Evolutionary conservation across 345 rosid species (phyloP).

Genomic region (Pugionium dolabratum): DNA sequence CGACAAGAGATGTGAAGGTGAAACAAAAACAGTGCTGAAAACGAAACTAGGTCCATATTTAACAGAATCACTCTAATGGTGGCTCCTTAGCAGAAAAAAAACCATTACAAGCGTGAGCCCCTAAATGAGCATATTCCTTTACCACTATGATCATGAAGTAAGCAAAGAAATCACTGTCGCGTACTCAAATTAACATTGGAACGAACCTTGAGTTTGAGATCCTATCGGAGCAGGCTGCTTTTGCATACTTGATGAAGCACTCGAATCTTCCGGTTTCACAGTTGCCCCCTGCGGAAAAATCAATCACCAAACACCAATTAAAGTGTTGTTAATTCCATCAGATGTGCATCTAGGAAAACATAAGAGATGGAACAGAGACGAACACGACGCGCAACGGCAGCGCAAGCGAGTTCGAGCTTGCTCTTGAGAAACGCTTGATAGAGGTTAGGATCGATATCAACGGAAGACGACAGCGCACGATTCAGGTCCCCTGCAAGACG

Average conservation of each 20-base stretch:
- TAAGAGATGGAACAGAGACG: background rate
- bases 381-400: conserved; percentile 58
- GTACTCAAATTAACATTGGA: too few relatives aligned
- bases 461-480: conserved; percentile 33
- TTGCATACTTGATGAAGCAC: conserved; percentile 46
- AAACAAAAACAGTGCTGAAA: background rate
- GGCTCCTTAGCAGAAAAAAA: too few relatives aligned
- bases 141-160: too few relatives aligned
- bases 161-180: too few relatives aligned
- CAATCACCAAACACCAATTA: background rate
- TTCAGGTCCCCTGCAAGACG: conserved; percentile 9
- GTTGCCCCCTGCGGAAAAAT: conserved; percentile 43
- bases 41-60: background rate
- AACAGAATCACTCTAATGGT: background rate
- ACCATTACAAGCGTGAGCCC: too few relatives aligned
- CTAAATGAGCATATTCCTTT: too few relatives aligned
- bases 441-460: conserved; percentile 46
- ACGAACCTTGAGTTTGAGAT: conserved; percentile 47
- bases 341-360: too few relatives aligned
- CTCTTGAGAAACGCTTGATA: conserved; percentile 64
- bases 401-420: conserved; percentile 77
- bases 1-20: conserved; percentile 1
- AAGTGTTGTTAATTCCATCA: too few relatives aligned
- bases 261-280: conserved; percentile 59
- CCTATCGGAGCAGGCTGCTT: conserved; percentile 34